Conservation (phyloP, 495 filamentous ascomycete species). For the Ramalina intermedia region DNA sequence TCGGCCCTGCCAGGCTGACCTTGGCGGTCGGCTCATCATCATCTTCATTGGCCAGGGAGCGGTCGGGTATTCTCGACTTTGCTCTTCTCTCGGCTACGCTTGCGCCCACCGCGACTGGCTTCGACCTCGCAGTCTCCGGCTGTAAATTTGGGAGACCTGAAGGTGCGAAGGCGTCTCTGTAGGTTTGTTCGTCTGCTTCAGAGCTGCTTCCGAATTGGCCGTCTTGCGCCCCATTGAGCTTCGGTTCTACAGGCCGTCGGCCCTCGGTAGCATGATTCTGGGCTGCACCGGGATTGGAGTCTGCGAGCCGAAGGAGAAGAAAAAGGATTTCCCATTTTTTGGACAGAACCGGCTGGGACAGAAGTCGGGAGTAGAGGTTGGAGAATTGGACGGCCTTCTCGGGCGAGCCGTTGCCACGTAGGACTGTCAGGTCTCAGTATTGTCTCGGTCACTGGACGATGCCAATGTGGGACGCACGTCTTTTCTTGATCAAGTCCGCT, state of each 20-base stretch:
- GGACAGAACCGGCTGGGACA: slow-evolving; percentile 77
- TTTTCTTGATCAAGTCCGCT: slow-evolving; percentile 78
- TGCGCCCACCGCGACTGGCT: not conserved
- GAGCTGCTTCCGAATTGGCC: not conserved
- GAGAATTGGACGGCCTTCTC: slow-evolving; percentile 79
- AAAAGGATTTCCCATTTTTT: slow-evolving; percentile 96
- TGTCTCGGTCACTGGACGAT: not conserved
- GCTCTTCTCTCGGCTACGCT: not conserved
- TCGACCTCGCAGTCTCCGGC: not conserved
- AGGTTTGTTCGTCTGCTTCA: slow-evolving; percentile 15
- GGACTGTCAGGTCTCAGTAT: slow-evolving; percentile 29
- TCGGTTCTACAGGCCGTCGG: slow-evolving; percentile 8
- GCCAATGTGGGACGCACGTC: slow-evolving; percentile 24
- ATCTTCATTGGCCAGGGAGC: not conserved
- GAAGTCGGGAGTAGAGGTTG: slow-evolving; percentile 71
- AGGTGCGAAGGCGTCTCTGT: slow-evolving; percentile 41
- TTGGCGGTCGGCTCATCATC: not conserved
- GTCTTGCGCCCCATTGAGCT: slow-evolving; percentile 1
- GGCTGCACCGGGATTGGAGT: slow-evolving; percentile 31
- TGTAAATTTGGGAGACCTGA: slow-evolving; percentile 34
- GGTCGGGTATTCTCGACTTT: not conserved
- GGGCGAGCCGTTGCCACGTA: slow-evolving; percentile 57
- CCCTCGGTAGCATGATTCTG: slow-evolving; percentile 8
- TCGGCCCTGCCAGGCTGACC: slow-evolving; percentile 13
- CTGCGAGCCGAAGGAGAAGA: slow-evolving; percentile 68